Conservation (phyloP, 2,329 filamentous ascomycete genomes). For the Ophiostoma pallidulum region DNA sequence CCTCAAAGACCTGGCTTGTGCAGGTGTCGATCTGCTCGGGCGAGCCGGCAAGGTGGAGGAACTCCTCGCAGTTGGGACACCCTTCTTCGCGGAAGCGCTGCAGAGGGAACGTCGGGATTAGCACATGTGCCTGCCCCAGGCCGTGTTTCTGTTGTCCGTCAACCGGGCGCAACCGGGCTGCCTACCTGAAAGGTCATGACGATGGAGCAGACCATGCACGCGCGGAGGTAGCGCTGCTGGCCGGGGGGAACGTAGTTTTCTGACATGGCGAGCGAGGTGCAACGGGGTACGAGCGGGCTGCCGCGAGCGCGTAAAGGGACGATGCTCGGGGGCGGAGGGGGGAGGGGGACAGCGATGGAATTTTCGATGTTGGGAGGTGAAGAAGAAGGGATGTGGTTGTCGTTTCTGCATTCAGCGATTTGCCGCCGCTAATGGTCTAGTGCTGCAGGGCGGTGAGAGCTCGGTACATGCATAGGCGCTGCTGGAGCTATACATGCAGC, state of each 20-base stretch:
- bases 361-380: too few species aligned
- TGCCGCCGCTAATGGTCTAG: constrained; percentile 6
- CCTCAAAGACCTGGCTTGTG: constrained; percentile 94
- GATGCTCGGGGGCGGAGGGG: too few species aligned
- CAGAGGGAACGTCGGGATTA: too few species aligned
- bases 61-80: constrained; percentile 93
- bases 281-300: background rate
- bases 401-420: too few species aligned
- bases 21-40: constrained; percentile 79
- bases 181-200: constrained; percentile 71
- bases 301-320: too few species aligned
- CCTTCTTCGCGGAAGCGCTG: constrained; percentile 79
- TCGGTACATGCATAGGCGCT: too few species aligned
- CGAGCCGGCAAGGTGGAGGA: constrained; percentile 73
- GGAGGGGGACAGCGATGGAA: too few species aligned
- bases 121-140: too few species aligned
- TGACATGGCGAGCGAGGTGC: constrained; percentile 27
- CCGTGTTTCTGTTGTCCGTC: too few species aligned
- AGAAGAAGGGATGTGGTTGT: background rate
- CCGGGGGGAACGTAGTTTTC: constrained; percentile 60
- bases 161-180: too few species aligned
- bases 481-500: background rate
- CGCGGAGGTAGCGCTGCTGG: constrained; percentile 79
- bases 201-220: constrained; percentile 98
- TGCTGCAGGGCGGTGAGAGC: background rate